Base-by-base conservation (phyloP, 805 yeast species). In the Isabelozyma rhagii region DNA sequence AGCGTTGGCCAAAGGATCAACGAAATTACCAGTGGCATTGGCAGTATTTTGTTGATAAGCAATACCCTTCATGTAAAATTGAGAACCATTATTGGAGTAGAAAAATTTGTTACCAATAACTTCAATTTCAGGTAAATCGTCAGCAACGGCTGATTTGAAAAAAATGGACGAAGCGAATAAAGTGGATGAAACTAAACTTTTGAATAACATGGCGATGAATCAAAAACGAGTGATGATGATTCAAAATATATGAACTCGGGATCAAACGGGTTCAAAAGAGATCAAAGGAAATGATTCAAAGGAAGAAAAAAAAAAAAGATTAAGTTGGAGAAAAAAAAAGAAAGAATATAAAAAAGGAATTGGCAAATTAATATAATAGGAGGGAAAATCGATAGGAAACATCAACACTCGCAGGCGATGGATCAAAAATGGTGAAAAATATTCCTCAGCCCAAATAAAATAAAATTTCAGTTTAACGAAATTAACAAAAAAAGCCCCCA, bases 81-180 rank as follows among this genome's bases (percentile, higher is more conserved):
- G 92, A 48, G 90, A 81, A 46, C 92, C 93, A 62, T 87, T 87
- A 70, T 84, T 84, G 51, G 87, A 74, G 71, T 72, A 87, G 77
- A 79, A 87, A 63, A 87, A 87, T 68, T 87, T 86, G 79, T 85
- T 86, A 54, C 93, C 93, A 50, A 79, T 81, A 55, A 87, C 78
- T 61, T 85, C 89, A 56, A 87, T 82, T 38, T 84, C 77, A 54
- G 90, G 88, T 39, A 58, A 48, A 45, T 51, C 53, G 6, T 49
- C 54, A 28, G 56, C 54, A 48, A 44, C 56, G 6, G 49, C 58
- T n/a, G 61, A 50, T 11, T 51, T 41, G 13, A 50, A 27, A 25
- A 47, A 51, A 34, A 34, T 54, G 44, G 52, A 56, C 46, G 52
- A 57, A 39, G 62, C 52, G 46, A 63, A 44, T 17, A 63, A 46